A percentile compares a stretch with the other conserved stretches of the same genome.
phyloP scores from a whole-genome alignment of 805 yeast genomes.

The Torulaspora microellipsoides region DNA sequence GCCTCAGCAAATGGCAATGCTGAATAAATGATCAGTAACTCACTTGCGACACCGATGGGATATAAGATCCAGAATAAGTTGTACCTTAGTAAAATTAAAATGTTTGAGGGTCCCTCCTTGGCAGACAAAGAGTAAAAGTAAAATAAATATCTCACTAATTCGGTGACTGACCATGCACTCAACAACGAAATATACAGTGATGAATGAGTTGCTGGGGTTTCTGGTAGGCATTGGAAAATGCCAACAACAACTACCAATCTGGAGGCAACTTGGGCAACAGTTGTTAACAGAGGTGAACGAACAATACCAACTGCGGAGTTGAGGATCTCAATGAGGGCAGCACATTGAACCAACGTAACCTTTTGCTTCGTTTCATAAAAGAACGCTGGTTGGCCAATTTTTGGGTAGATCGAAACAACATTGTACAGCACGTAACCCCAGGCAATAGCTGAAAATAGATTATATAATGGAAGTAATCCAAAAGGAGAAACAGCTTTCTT shows the following conservation, averaged over 20 bases:
- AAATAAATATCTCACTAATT: slow-evolving; percentile 80
- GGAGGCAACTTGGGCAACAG: slow-evolving; percentile 82
- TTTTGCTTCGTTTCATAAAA: slow-evolving; percentile 55
- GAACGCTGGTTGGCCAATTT: slow-evolving; percentile 60
- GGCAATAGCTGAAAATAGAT: slow-evolving; percentile 47
- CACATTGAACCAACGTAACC: slow-evolving; percentile 65
- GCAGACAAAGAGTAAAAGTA: slow-evolving; percentile 41
- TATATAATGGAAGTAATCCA: slow-evolving; percentile 42
- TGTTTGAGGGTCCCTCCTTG: slow-evolving; percentile 48
- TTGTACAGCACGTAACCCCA: slow-evolving; percentile 51
- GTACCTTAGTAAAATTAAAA: slow-evolving; percentile 74
- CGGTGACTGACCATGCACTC: slow-evolving; percentile 92
- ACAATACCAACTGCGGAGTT: slow-evolving; percentile 79
- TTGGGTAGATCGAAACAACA: slow-evolving; percentile 38
- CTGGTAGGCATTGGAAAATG: slow-evolving; percentile 72
- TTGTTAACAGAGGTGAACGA: slow-evolving; percentile 77
- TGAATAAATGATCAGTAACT: slow-evolving; percentile 61
- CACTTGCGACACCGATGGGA: slow-evolving; percentile 91
- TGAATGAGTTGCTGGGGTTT: slow-evolving; percentile 45
- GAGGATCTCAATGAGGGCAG: slow-evolving; percentile 75
- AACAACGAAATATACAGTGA: slow-evolving; percentile 62
- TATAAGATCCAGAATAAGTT: slow-evolving; percentile 76
- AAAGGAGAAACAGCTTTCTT: slow-evolving; percentile 21
- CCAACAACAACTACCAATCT: slow-evolving; percentile 81
- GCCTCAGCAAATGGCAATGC: slow-evolving; percentile 67